phyloP scores from a whole-genome alignment of 805 yeast species.

The Hanseniaspora guilliermondii region DNA sequence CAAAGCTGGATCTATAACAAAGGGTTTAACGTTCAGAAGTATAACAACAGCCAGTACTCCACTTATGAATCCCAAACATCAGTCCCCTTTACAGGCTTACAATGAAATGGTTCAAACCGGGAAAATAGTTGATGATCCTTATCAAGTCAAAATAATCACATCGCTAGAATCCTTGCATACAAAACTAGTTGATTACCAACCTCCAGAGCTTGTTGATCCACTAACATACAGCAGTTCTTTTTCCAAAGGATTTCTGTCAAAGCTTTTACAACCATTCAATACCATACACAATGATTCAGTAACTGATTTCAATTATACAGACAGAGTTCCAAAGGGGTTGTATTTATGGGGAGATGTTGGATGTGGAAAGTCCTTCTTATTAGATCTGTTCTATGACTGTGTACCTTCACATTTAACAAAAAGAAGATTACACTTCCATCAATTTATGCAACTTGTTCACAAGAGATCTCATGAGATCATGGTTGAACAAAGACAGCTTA shows the following conservation, averaged over 20 bases:
- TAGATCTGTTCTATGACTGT: slow-evolving; percentile 86
- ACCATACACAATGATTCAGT: slow-evolving; percentile 14
- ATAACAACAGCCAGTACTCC: background rate
- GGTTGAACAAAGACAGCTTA: slow-evolving; percentile 38
- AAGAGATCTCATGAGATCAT: slow-evolving; percentile 71
- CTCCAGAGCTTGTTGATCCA: slow-evolving; percentile 41
- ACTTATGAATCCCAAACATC: background rate
- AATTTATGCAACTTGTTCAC: slow-evolving; percentile 90
- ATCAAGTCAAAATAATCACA: slow-evolving; percentile 62
- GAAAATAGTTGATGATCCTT: slow-evolving; percentile 55
- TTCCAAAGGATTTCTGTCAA: slow-evolving; percentile 7
- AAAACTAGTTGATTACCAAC: slow-evolving; percentile 42
- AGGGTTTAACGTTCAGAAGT: background rate
- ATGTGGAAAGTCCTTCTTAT: slow-evolving; percentile 95
- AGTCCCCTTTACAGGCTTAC: slow-evolving; percentile 42
- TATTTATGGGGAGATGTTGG: slow-evolving; percentile 96
- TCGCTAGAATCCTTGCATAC: slow-evolving; percentile 49
- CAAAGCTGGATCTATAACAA: background rate
- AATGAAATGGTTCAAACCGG: slow-evolving; percentile 38
- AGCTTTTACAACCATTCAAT: slow-evolving; percentile 13
- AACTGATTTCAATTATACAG: slow-evolving; percentile 22
- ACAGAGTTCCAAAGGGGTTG: slow-evolving; percentile 60
- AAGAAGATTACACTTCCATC: slow-evolving; percentile 83
- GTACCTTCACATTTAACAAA: slow-evolving; percentile 69
- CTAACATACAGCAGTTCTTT: background rate